These are phyloP conservation scores for Vitis hybrid DNA, from an alignment of 177 flowering plant genomes.

Conservation along the genomic window DNA sequence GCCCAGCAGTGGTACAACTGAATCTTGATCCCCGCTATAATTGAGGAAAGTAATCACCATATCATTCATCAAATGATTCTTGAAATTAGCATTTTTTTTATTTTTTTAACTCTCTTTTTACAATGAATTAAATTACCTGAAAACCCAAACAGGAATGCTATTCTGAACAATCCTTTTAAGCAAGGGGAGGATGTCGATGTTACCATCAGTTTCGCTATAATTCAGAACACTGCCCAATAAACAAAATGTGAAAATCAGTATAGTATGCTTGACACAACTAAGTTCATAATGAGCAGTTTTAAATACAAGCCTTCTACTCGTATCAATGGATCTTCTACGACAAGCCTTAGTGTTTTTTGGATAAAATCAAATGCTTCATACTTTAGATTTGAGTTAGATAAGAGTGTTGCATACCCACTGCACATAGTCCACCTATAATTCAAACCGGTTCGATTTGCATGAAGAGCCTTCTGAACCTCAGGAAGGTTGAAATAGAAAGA, in stretches of 20 bases:
- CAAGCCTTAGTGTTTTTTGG: no score
- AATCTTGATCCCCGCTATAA: conserved; percentile 86
- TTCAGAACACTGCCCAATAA: conserved; percentile 47
- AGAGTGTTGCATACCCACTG: conserved; percentile 51
- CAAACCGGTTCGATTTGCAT: conserved; percentile 81
- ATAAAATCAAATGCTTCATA: not conserved
- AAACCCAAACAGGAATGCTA: conserved; percentile 76
- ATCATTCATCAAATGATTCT: not conserved
- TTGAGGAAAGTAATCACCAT: conserved; percentile 2
- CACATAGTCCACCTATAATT: conserved; percentile 90
- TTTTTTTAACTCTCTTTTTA: not conserved
- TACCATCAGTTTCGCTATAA: conserved; percentile 65
- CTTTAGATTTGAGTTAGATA: not conserved
- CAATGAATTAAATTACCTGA: conserved; percentile 51
- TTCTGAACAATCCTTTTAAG: conserved; percentile 62
- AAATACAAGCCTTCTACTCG: not conserved
- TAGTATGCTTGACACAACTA: not conserved
- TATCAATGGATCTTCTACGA: no score
- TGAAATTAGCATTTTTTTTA: not conserved
- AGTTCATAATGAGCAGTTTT: not conserved
- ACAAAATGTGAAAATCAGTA: conserved; percentile 1
- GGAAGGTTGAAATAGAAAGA: conserved; percentile 86
- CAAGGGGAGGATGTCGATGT: conserved; percentile 74
- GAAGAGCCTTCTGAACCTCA: conserved; percentile 88
- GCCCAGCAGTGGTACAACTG: conserved; percentile 85